A percentile compares a stretch with the other conserved stretches of the same genome.
Conservation (phyloP, 148 eudicot species). For the Amaranthus palmeri region DNA sequence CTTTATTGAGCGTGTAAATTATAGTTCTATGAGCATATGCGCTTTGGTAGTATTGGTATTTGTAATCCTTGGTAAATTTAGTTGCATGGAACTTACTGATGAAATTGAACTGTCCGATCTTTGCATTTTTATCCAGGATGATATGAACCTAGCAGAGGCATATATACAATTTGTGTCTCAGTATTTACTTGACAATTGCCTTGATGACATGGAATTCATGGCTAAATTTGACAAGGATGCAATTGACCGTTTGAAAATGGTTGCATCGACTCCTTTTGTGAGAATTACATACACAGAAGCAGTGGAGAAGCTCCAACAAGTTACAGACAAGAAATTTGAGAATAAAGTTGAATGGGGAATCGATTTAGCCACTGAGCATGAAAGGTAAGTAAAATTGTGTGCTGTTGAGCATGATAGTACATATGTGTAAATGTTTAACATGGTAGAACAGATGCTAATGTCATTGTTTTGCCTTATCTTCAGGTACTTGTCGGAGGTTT, state of each 20-base stretch:
- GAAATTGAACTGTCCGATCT: not conserved
- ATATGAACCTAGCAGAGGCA: slow-evolving; percentile 96
- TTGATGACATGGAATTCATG: slow-evolving; percentile 93
- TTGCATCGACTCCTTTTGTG: slow-evolving; percentile 65
- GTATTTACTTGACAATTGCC: slow-evolving; percentile 87
- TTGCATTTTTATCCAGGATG: slow-evolving; percentile 49
- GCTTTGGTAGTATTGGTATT: too few relatives aligned
- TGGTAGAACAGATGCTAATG: not conserved
- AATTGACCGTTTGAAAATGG: slow-evolving; percentile 75
- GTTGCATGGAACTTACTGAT: not conserved
- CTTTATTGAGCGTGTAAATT: too few relatives aligned
- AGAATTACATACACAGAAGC: slow-evolving; percentile 87
- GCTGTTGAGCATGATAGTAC: not conserved
- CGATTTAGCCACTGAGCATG: slow-evolving; percentile 96
- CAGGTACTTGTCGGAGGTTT: slow-evolving; percentile 81
- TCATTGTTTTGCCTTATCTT: slow-evolving; percentile 1
- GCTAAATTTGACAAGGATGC: slow-evolving; percentile 68
- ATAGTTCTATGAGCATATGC: too few relatives aligned
- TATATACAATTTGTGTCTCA: slow-evolving; percentile 77
- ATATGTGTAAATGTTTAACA: not conserved
- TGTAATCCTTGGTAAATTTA: too few relatives aligned
- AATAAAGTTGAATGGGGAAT: slow-evolving; percentile 95
- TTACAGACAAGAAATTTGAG: slow-evolving; percentile 72
- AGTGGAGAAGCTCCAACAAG: slow-evolving; percentile 55
- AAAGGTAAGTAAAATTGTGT: slow-evolving; percentile 42